Evolutionary conservation across 2,329 filamentous ascomycete species (phyloP), one percentile per base, ranked within the genome.

Genomic region (Penicillium sp.): DNA sequence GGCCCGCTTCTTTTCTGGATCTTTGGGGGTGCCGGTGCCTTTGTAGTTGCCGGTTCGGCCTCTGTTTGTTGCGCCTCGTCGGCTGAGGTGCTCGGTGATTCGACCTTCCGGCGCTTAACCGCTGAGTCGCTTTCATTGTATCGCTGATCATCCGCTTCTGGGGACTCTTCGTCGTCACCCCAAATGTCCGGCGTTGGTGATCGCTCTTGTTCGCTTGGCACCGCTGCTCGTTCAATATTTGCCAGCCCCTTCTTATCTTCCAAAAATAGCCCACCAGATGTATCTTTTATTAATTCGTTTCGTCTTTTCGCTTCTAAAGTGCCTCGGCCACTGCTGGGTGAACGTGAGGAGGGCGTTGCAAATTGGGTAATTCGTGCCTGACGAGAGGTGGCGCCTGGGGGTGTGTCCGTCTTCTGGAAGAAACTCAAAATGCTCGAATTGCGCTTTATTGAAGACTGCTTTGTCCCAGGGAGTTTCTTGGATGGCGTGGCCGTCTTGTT

Each of bases 381-480:
- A 23, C 61, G 69, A 27, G 66, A 69, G 7, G 60, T 68, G 76
- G 58, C 87, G 79, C 53, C 81, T 75, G 48, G 72, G 0, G 73
- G 72, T 11, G 82, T 81, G 36, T 84, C 81, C 0, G 83, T 78
- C 66, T 90, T 91, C 65, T 88, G 85, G 68, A 91, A 91, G 70
- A 90, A 91, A 59, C 74, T 90, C 13, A 90, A 73, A 30, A 91
- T 90, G 59, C 85, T 90, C 7, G 79, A 78, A 63, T 89, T 90
- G 35, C 60, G 59, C 52, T 70, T 73, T 3, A 44, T 55, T 0
- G 67, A 62, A 1, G 64, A 55, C 13, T 57, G 38, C 40, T 61
- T 67, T 13, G 49, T 39, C 4, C 50, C 47, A 10, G 47, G 55
- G 2, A 58, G 34, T 1, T 47, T 30, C 40, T 61, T 65, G 13